Evolutionary conservation across 345 rosid species (phyloP).

Genomic region (Conringia planisiliqua): DNA sequence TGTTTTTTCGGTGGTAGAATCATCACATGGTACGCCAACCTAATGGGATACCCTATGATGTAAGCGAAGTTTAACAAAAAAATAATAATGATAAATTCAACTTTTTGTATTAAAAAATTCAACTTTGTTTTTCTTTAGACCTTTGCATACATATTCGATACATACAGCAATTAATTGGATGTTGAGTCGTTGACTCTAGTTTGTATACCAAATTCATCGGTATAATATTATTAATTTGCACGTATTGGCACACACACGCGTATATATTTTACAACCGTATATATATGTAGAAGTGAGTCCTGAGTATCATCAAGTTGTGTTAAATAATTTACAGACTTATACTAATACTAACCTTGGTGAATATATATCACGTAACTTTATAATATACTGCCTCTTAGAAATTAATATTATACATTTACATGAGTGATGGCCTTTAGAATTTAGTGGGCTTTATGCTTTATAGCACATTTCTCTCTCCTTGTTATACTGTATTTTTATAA

Average conservation of each 20-base stretch:
- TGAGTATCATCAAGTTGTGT: neutral
- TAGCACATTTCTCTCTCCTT: constrained; percentile 33
- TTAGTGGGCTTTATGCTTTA: constrained; percentile 25
- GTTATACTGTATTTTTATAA: constrained; percentile 18
- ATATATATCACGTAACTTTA: neutral
- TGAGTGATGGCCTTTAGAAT: constrained; percentile 23
- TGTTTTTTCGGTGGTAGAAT: constrained; percentile 24
- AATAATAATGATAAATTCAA: neutral
- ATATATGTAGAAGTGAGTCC: neutral
- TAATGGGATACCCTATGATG: constrained; percentile 31
- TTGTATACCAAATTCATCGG: neutral
- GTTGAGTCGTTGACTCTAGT: constrained; percentile 27
- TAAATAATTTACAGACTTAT: neutral
- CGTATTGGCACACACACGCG: neutral
- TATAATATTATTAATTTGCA: neutral
- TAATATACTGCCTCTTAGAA: neutral
- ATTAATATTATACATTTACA: constrained; percentile 11
- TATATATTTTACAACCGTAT: neutral
- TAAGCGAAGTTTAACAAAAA: constrained; percentile 25
- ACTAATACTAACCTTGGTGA: neutral
- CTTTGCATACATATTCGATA: constrained; percentile 1
- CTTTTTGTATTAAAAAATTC: neutral
- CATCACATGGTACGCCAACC: constrained; percentile 34
- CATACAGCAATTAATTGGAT: neutral
- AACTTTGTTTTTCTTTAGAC: constrained; percentile 13